A percentile compares a stretch with the other conserved stretches of the same genome.
Conservation (phyloP, 768 basidiomycete species). For the Panaeolus cyanescens region DNA sequence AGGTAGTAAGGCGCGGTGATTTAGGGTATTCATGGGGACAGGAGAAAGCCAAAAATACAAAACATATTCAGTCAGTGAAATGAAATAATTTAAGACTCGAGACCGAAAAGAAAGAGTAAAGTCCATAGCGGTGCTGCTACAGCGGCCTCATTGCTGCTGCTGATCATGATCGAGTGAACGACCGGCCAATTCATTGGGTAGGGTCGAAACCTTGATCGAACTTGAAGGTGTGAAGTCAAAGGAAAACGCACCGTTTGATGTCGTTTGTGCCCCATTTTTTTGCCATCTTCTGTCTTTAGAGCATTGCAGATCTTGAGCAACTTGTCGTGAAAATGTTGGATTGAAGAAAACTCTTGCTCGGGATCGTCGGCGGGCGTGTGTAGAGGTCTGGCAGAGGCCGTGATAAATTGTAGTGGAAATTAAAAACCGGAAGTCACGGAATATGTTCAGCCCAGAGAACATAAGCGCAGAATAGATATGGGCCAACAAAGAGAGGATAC, state of each 20-base stretch:
- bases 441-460: constrained; percentile 5
- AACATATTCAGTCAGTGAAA: neutral
- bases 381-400: constrained; percentile 34
- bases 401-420: constrained; percentile 7
- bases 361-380: constrained; percentile 52
- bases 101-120: neutral
- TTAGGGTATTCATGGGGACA: neutral
- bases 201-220: constrained; percentile 1
- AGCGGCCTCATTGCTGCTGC: neutral
- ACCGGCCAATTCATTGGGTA: neutral
- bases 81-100: neutral
- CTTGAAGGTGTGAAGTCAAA: constrained; percentile 1
- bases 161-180: neutral
- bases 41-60: neutral
- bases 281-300: constrained; percentile 79
- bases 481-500: constrained; percentile 11
- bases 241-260: constrained; percentile 60
- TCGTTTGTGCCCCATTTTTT: constrained; percentile 64
- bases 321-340: constrained; percentile 88
- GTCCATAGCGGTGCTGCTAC: neutral
- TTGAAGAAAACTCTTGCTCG: constrained; percentile 49
- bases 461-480: constrained; percentile 4
- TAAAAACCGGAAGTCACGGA: constrained; percentile 13
- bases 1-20: neutral
- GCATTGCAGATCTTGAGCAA: constrained; percentile 70